Evolutionary conservation across 2,329 filamentous ascomycete species (phyloP), one percentile per base, ranked within the genome.

Genomic region (Sporothrix brasiliensis): DNA sequence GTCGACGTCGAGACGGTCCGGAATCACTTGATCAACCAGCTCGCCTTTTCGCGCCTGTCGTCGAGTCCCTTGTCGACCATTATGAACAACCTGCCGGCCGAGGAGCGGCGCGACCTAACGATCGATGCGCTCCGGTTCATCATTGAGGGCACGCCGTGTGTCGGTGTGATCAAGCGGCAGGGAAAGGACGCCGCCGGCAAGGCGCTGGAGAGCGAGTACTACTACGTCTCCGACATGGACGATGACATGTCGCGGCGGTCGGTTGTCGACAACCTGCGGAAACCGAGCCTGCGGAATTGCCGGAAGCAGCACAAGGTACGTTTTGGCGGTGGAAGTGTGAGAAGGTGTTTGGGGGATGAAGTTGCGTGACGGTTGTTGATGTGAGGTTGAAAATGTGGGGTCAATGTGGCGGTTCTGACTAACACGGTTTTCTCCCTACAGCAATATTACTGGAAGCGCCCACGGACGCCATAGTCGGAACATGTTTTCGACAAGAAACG

Each of bases 111-210:
- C 70, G 85, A 84, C 50, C 81, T 93, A 39, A 84, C 85, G 34
- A 87, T 86, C 73, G 83, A 86, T 1, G 86, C 89, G 54, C 86
- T 98, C 67, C 89, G 90, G 72, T 83, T 81, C 60, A 85, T 96
- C 71, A 87, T 98, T 56, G 91, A 93, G 77, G 83, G 84, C 30
- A 91, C 92, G 6, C 80, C 86, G 10, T 97, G 93, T 77, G 89
- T 98, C 73, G 95, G 95, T 61, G 91, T 95, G 79, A 97, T 99
- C 76, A 85, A 87, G 67, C 90, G 95, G 52, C 90, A 94, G 79
- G 95, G 95, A 77, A 99, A 98, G 80, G 95, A 99, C 78, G 95
- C 95, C 5, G 94, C 95, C 0, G 95, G 95, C 75, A 95, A 97
- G 82, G 83, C 90, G 7, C 86, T 99, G 0, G 94, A 99, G 84